Evolutionary conservation across 2,329 filamentous ascomycete species (phyloP), one percentile per base, ranked within the genome.

Genomic region (Truncatella angustata): DNA sequence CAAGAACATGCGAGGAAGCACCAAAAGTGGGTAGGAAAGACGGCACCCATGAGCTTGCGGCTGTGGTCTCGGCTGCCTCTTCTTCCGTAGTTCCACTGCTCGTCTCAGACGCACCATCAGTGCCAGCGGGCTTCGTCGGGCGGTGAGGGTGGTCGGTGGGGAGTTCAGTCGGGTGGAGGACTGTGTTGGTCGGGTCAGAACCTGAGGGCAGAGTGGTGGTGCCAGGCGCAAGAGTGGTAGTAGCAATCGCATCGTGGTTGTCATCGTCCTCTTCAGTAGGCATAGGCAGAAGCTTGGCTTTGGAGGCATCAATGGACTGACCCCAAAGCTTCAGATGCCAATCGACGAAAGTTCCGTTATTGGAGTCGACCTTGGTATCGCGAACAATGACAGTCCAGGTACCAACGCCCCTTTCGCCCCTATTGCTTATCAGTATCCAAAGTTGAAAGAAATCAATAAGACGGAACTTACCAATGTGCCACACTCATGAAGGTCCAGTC

Each of bases 401-500:
- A 49, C 94, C 94, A 52, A 92, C 70, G 54, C 91, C 92, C 39
- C 81, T 80, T 71, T 99, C 94, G 45, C 94, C 94, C 91, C 88
- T 91, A 50, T 11, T 32, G 1, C 10, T 30, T 40, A 50, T 23
- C 28, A 48, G 23, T 50, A 42, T n/a, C 3, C 9, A 6, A n/a
- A n/a, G n/a, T n/a, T 4, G 24, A 16, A n/a, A n/a, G 3, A 42
- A 26, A 3, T 28, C 14, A 16, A 21, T 5, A 6, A 53, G 48
- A 40, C 35, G 5, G 47, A 48, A 71, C 86, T 71, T 79, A 91
- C 89, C 92, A 99, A 68, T 99, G 94, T 57, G 87, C 92, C 34
- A 99, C 94, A 56, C 87, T 95, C 94, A 99, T 99, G 64, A 99
- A 99, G 0, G 93, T 97, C 94, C 94, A 99, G 72, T 97, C 91